Conservation (phyloP, 2,329 filamentous ascomycete genomes). For the Hymenoscyphus occultus region DNA sequence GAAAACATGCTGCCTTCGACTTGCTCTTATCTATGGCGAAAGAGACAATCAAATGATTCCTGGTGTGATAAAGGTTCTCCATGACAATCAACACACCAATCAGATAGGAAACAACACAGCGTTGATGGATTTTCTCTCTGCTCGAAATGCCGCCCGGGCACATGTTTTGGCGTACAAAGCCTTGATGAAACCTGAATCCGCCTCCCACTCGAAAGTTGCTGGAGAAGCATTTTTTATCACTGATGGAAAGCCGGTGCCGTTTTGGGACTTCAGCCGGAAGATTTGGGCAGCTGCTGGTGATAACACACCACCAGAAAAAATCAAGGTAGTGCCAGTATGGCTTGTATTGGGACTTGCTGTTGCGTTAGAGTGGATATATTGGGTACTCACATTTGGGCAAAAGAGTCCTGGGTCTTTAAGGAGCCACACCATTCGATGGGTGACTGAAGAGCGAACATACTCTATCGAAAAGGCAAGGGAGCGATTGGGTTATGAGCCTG, state of each 20-base stretch:
- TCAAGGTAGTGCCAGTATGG: not conserved
- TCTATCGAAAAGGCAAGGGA: slow-evolving; percentile 6
- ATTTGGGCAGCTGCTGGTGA: not conserved
- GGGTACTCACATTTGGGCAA: not conserved
- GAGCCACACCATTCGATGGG: not conserved
- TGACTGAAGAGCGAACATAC: not conserved
- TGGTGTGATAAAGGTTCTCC: not conserved
- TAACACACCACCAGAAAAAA: not conserved
- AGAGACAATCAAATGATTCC: not conserved
- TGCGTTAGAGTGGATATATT: not conserved
- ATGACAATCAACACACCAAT: not conserved
- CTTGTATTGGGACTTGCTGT: not conserved
- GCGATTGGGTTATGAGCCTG: not conserved
- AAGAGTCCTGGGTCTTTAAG: not conserved
- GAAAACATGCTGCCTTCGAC: not conserved
- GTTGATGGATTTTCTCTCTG: slow-evolving; percentile 2
- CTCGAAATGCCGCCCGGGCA: not conserved
- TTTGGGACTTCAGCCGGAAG: not conserved
- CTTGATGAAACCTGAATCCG: not conserved
- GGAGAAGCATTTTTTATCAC: slow-evolving; percentile 9
- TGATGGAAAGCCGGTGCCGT: not conserved
- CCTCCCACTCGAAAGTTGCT: not conserved
- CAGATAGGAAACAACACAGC: not conserved
- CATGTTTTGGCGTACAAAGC: not conserved
- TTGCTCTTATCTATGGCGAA: not conserved